Conservation (phyloP, 768 basidiomycete species). For the Phylloporus arenicola region DNA sequence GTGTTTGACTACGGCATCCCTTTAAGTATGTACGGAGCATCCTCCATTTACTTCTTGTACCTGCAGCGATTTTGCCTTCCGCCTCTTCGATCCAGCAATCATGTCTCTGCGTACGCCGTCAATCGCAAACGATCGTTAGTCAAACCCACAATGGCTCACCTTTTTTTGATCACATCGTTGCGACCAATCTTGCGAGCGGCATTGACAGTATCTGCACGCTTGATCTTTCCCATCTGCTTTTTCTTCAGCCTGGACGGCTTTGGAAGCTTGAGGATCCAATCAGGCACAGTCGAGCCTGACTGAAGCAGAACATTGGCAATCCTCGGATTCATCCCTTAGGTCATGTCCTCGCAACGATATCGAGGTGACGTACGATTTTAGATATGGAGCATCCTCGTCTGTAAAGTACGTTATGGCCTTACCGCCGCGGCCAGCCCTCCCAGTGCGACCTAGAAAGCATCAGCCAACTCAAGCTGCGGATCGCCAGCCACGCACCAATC, state of each 20-base stretch:
- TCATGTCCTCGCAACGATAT: constrained; percentile 1
- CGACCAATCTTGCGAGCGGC: constrained; percentile 64
- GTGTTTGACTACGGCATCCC: too few species aligned
- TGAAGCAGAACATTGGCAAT: constrained; percentile 95
- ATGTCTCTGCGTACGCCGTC: constrained; percentile 54
- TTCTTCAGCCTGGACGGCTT: constrained; percentile 90
- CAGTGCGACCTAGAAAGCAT: constrained; percentile 70
- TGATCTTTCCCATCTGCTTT: constrained; percentile 76
- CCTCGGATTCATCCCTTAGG: constrained; percentile 35
- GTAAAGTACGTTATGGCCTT: constrained; percentile 96
- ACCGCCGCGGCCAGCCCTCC: constrained; percentile 87
- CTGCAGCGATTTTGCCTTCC: constrained; percentile 39
- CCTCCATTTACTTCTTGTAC: background rate
- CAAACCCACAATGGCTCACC: constrained; percentile 37
- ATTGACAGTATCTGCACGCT: constrained; percentile 73
- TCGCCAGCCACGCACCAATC: constrained; percentile 53
- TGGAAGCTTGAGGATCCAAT: constrained; percentile 93
- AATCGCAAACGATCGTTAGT: background rate
- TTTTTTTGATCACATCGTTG: constrained; percentile 65
- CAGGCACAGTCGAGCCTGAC: constrained; percentile 86
- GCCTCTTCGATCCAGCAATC: constrained; percentile 67
- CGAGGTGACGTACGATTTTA: constrained; percentile 68
- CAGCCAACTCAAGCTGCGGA: background rate
- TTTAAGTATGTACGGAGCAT: too few species aligned
- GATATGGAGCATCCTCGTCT: constrained; percentile 83